These are phyloP conservation scores for Annulohypoxylon maeteangense DNA, from an alignment of 495 filamentous ascomycete genomes.

Conservation along the genomic window DNA sequence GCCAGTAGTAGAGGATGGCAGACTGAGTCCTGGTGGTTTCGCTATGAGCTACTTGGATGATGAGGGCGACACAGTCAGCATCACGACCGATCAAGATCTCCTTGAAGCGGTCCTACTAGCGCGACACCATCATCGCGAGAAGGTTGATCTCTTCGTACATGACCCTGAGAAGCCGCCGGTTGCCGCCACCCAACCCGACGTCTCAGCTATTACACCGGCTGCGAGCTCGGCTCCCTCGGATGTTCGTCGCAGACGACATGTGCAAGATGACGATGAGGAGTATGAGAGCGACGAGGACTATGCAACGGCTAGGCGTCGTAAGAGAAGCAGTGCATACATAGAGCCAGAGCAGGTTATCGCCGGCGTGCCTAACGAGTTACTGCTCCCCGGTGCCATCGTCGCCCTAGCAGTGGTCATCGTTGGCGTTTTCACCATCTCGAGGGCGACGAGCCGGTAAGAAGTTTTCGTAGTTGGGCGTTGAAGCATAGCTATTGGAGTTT, in stretches of 20 bases:
- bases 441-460: slow-evolving; percentile 72
- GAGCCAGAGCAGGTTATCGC: slow-evolving; percentile 80
- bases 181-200: slow-evolving; percentile 74
- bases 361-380: slow-evolving; percentile 92
- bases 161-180: slow-evolving; percentile 88
- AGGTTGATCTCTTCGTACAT: slow-evolving; percentile 97
- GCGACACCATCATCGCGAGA: slow-evolving; percentile 78
- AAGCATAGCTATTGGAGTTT: slow-evolving; percentile 21
- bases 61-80: slow-evolving; percentile 96
- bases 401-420: slow-evolving; percentile 93
- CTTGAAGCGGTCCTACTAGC: slow-evolving; percentile 89
- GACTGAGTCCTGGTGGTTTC: slow-evolving; percentile 81
- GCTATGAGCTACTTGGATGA: slow-evolving; percentile 97
- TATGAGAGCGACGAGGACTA: slow-evolving; percentile 71
- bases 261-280: slow-evolving; percentile 58
- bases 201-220: slow-evolving; percentile 62
- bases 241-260: slow-evolving; percentile 63
- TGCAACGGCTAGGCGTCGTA: slow-evolving; percentile 55
- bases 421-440: slow-evolving; percentile 90
- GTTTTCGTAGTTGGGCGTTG: not conserved
- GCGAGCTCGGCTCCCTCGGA: slow-evolving; percentile 61
- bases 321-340: slow-evolving; percentile 48
- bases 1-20: slow-evolving; percentile 79
- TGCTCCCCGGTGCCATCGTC: slow-evolving; percentile 95
- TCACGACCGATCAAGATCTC: slow-evolving; percentile 94